These are phyloP conservation scores for Coemansia sp. DNA, from an alignment of 192 early-diverging fungal species.

Conservation along the genomic window DNA sequence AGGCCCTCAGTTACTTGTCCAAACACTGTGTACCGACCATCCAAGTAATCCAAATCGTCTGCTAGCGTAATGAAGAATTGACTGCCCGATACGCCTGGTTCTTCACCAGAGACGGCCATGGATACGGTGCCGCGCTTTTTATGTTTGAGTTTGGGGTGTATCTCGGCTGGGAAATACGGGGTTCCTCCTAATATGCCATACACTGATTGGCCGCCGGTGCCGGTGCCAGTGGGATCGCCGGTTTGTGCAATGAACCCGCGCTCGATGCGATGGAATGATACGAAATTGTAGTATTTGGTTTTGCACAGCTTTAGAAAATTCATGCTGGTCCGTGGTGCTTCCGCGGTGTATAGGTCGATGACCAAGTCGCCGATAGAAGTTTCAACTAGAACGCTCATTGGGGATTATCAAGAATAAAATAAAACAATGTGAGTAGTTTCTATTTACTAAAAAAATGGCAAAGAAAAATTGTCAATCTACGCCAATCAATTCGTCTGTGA, in stretches of 20 bases:
- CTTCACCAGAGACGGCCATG: conserved; percentile 78
- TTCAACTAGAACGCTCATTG: conserved; percentile 79
- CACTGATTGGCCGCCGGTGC: conserved; percentile 81
- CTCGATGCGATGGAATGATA: conserved; percentile 78
- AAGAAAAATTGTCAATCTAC: not conserved
- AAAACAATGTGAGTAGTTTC: no score
- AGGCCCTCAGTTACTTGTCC: conserved; percentile 89
- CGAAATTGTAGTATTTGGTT: conserved; percentile 82
- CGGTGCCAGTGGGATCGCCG: conserved; percentile 94
- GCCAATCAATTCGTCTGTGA: not conserved
- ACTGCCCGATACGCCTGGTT: conserved; percentile 61
- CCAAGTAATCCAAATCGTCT: conserved; percentile 69
- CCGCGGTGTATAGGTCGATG: conserved; percentile 30
- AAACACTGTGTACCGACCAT: conserved; percentile 89
- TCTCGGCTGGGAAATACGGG: conserved; percentile 66
- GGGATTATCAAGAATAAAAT: not conserved
- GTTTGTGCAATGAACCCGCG: conserved; percentile 93
- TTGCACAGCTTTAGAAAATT: conserved; percentile 90
- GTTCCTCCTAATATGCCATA: conserved; percentile 63
- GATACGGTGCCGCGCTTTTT: conserved; percentile 78
- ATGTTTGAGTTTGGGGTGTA: conserved; percentile 72
- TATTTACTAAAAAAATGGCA: not conserved
- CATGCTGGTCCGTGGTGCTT: conserved; percentile 80
- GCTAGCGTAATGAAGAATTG: conserved; percentile 64
- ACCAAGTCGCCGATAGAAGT: conserved; percentile 68